These are phyloP conservation scores for Haberlea rhodopensis DNA, from an alignment of 257 asterid genomes.

Conservation along the genomic window DNA sequence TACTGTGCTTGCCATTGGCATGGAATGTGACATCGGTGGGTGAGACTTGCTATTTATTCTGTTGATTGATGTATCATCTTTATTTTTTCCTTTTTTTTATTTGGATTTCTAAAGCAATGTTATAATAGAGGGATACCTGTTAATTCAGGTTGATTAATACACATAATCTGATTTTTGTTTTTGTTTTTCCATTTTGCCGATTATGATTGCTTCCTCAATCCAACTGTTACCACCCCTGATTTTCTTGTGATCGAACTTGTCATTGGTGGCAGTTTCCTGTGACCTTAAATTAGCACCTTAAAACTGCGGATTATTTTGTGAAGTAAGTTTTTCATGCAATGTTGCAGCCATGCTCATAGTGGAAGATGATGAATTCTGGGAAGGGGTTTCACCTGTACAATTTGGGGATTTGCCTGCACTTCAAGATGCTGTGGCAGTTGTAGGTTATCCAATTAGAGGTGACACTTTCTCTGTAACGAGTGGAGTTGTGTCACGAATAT, in stretches of 20 bases:
- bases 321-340: conserved; percentile 32
- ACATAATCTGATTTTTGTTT: too few species aligned
- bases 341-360: conserved; percentile 85
- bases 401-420: conserved; percentile 85
- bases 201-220: background rate
- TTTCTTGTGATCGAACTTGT: background rate
- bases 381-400: conserved; percentile 82
- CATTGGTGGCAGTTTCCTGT: background rate
- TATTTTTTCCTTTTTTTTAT: too few species aligned
- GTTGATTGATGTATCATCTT: background rate
- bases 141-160: background rate
- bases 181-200: background rate
- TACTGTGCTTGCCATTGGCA: conserved; percentile 88
- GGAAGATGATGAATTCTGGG: conserved; percentile 95
- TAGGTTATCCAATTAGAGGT: conserved; percentile 94
- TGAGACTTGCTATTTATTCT: conserved; percentile 29
- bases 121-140: conserved; percentile 2
- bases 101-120: background rate
- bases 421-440: conserved; percentile 97
- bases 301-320: background rate
- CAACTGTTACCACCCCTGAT: background rate
- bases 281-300: too few species aligned
- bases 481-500: conserved; percentile 96
- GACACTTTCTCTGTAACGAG: conserved; percentile 94
- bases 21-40: conserved; percentile 98